These are phyloP conservation scores for Halocafeteria seosinensis DNA, from an alignment of 108 stramenopile genomes.

Conservation along the genomic window DNA sequence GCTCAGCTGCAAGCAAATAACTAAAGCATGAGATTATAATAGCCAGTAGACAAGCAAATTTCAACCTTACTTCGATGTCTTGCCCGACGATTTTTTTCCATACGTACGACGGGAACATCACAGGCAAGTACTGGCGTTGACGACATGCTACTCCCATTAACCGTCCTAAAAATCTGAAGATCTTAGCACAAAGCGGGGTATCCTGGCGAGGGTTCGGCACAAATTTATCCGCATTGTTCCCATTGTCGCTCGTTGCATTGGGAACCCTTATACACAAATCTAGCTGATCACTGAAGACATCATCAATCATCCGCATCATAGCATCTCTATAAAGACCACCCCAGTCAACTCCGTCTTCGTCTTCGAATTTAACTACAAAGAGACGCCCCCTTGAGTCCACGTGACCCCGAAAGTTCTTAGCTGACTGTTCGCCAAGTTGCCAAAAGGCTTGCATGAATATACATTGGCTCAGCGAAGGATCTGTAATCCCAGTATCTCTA, in stretches of 20 bases:
- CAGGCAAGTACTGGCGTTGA: background rate
- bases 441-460: conserved; percentile 32
- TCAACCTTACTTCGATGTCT: background rate
- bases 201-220: background rate
- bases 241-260: background rate
- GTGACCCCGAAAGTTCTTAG: background rate
- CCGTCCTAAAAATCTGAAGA: conserved; percentile 11
- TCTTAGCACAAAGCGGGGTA: background rate
- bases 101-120: conserved; percentile 4
- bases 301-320: background rate
- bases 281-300: background rate
- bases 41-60: too few relatives aligned
- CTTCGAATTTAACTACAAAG: background rate
- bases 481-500: conserved; percentile 16
- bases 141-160: conserved; percentile 13
- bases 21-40: too few relatives aligned
- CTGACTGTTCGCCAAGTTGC: conserved; percentile 2
- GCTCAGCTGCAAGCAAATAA: too few relatives aligned
- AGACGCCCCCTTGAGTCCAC: background rate
- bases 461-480: conserved; percentile 20
- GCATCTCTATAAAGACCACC: background rate
- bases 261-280: conserved; percentile 1
- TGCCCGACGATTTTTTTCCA: conserved; percentile 9
- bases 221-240: conserved; percentile 2
- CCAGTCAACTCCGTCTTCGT: conserved; percentile 3